Conservation (phyloP, 2,329 filamentous ascomycete genomes). For the Sclerotinia minor region DNA sequence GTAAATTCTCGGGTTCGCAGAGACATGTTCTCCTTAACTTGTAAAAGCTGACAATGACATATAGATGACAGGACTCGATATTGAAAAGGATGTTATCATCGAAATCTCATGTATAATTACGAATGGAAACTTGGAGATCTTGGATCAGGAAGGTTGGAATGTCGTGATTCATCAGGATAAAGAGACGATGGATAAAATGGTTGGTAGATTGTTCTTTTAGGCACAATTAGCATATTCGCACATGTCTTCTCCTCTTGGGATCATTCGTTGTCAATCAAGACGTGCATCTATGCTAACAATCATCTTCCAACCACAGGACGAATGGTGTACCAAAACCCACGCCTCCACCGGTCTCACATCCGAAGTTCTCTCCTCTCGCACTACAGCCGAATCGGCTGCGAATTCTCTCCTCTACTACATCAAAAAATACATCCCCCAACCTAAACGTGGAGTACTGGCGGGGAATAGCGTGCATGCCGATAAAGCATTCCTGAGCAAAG, state of each 20-base stretch:
- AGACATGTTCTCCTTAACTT: neutral
- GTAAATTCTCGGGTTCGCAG: neutral
- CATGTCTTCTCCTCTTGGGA: neutral
- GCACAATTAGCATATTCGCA: neutral
- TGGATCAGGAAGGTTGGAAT: constrained; percentile 79
- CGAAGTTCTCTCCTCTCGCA: constrained; percentile 70
- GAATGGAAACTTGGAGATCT: constrained; percentile 70
- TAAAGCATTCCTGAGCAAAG: constrained; percentile 72
- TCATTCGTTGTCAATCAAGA: no score
- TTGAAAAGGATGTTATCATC: constrained; percentile 78
- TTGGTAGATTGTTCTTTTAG: constrained; percentile 22
- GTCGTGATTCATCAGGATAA: constrained; percentile 72
- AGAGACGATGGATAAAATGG: constrained; percentile 71
- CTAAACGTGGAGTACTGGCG: constrained; percentile 70
- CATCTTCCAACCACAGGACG: constrained; percentile 50
- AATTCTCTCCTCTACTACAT: constrained; percentile 76
- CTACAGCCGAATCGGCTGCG: constrained; percentile 69
- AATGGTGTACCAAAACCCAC: constrained; percentile 86
- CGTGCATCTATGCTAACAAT: neutral
- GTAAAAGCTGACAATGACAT: constrained; percentile 29
- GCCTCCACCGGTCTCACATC: constrained; percentile 76
- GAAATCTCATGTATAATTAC: constrained; percentile 94
- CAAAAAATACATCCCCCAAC: constrained; percentile 65
- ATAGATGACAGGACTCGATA: constrained; percentile 89
- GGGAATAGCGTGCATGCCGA: constrained; percentile 95